phyloP scores from a whole-genome alignment of 2,329 filamentous ascomycete species.

The Verticillium nonalfalfae region DNA sequence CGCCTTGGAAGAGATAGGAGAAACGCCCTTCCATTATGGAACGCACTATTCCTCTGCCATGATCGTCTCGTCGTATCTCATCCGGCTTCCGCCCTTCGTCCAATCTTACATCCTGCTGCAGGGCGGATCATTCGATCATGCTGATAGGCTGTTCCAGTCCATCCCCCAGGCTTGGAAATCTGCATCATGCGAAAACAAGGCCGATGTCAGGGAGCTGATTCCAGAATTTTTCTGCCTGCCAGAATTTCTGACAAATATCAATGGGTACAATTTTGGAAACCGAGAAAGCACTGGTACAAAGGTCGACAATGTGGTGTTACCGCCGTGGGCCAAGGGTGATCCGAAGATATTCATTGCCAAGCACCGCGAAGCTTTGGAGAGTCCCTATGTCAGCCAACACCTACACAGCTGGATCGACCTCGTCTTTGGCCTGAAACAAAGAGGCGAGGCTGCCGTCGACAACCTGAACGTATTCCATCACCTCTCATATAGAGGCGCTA shows the following conservation, averaged over 20 bases:
- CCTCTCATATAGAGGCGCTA: constrained; percentile 89
- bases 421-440: constrained; percentile 89
- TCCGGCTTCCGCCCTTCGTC: constrained; percentile 91
- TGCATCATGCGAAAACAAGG: constrained; percentile 82
- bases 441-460: constrained; percentile 85
- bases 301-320: constrained; percentile 83
- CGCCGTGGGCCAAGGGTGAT: constrained; percentile 94
- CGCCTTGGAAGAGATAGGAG: constrained; percentile 85
- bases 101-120: constrained; percentile 92
- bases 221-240: constrained; percentile 97
- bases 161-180: constrained; percentile 88
- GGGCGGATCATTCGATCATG: constrained; percentile 93
- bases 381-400: constrained; percentile 82
- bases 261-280: constrained; percentile 87
- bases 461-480: constrained; percentile 94
- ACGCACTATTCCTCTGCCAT: constrained; percentile 99
- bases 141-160: constrained; percentile 91
- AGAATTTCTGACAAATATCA: constrained; percentile 90
- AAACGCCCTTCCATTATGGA: constrained; percentile 92
- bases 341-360: constrained; percentile 93
- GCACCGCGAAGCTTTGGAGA: constrained; percentile 92
- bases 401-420: constrained; percentile 95
- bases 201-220: constrained; percentile 88
- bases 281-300: constrained; percentile 73
- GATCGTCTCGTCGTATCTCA: constrained; percentile 96